These are phyloP conservation scores for Astragalus membranaceus DNA, from an alignment of 306 rosid species.

Conservation along the genomic window DNA sequence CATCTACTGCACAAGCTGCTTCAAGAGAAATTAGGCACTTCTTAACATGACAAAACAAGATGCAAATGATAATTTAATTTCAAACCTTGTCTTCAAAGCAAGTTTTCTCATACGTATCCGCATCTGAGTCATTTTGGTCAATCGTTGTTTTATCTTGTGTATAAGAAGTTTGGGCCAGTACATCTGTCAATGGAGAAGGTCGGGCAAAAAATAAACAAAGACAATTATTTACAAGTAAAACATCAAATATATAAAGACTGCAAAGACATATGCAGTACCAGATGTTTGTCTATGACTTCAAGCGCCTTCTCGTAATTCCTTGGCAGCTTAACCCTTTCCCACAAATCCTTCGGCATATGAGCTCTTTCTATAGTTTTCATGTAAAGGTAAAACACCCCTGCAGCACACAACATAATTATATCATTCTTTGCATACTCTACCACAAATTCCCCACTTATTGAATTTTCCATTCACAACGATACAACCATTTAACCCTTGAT, in stretches of 20 bases:
- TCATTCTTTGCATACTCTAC: constrained; percentile 1
- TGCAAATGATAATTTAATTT: too few relatives aligned
- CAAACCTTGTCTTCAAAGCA: too few relatives aligned
- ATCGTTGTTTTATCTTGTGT: too few relatives aligned
- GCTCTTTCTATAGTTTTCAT: constrained; percentile 97
- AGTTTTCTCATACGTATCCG: too few relatives aligned
- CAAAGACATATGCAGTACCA: constrained; percentile 43
- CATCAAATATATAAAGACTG: background rate
- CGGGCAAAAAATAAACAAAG: too few relatives aligned
- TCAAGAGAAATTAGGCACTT: too few relatives aligned
- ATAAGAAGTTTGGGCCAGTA: too few relatives aligned
- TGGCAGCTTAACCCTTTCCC: constrained; percentile 95
- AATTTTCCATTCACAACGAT: background rate
- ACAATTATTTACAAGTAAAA: too few relatives aligned
- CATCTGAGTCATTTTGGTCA: too few relatives aligned
- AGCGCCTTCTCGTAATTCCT: constrained; percentile 83
- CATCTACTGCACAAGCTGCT: too few relatives aligned
- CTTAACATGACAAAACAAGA: too few relatives aligned
- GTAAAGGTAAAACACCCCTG: constrained; percentile 89
- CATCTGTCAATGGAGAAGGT: too few relatives aligned
- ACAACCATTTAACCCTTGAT: background rate
- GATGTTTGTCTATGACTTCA: constrained; percentile 72
- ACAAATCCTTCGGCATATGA: constrained; percentile 80
- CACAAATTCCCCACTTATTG: background rate
- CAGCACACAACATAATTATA: constrained; percentile 18